These are phyloP conservation scores for Musa acuminata DNA, from an alignment of 176 grass and related monocot species.

Conservation along the genomic window DNA sequence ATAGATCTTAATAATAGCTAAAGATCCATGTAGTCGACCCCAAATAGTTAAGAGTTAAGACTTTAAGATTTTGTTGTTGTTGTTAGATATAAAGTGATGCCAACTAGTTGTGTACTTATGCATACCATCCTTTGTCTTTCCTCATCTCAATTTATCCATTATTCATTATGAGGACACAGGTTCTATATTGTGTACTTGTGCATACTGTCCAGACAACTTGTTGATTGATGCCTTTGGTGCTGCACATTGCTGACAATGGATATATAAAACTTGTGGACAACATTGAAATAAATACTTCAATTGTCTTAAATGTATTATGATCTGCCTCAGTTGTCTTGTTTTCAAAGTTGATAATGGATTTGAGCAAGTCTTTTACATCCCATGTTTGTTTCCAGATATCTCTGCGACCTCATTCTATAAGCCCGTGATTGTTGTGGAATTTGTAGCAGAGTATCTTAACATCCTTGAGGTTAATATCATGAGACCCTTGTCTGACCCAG, in stretches of 20 bases:
- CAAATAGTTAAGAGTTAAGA: too few relatives aligned
- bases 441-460: conserved; percentile 42
- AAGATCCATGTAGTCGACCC: too few relatives aligned
- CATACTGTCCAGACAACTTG: too few relatives aligned
- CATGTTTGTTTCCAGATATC: conserved; percentile 45
- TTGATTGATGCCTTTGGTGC: too few relatives aligned
- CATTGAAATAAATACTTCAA: background rate
- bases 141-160: too few relatives aligned
- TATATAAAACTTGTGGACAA: background rate
- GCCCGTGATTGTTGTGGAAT: conserved; percentile 44
- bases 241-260: background rate
- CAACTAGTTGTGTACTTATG: too few relatives aligned
- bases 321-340: background rate
- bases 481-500: conserved; percentile 36
- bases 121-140: too few relatives aligned
- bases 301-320: background rate
- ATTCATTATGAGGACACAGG: too few relatives aligned
- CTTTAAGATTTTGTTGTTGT: too few relatives aligned
- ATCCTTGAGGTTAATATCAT: conserved; percentile 25
- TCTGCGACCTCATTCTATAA: conserved; percentile 82
- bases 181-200: too few relatives aligned
- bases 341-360: background rate
- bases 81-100: too few relatives aligned
- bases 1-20: too few relatives aligned
- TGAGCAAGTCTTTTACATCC: conserved; percentile 7